A percentile compares a stretch with the other conserved stretches of the same genome.
Conservation (phyloP, 306 rosid species). For the Morella rubra region DNA sequence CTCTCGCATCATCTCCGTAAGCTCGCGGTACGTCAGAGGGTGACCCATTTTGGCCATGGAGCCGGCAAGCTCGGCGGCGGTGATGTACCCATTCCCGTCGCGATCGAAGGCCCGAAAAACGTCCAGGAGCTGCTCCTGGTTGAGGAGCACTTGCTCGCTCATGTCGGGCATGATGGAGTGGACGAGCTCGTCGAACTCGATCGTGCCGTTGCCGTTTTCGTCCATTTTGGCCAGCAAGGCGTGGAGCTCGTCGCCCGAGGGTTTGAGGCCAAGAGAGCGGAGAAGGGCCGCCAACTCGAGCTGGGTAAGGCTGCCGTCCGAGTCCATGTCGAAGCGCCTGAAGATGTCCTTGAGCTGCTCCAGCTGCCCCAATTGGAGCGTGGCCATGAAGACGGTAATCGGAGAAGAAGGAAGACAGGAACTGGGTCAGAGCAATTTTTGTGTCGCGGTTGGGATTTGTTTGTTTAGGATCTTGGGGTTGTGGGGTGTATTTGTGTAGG, state of each 20-base stretch:
- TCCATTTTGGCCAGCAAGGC: constrained; percentile 62
- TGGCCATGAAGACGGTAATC: constrained; percentile 27
- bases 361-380: constrained; percentile 47
- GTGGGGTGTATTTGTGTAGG: background rate
- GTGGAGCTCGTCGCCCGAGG: constrained; percentile 66
- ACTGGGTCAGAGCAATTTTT: background rate
- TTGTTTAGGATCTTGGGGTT: constrained; percentile 1
- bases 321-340: constrained; percentile 77
- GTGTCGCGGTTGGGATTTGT: background rate
- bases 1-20: constrained; percentile 64
- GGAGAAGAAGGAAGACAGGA: background rate
- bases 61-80: constrained; percentile 75
- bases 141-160: constrained; percentile 46
- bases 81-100: constrained; percentile 79
- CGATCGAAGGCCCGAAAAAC: constrained; percentile 74
- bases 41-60: constrained; percentile 91
- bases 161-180: constrained; percentile 57
- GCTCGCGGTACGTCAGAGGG: constrained; percentile 63
- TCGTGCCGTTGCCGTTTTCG: constrained; percentile 62
- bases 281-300: constrained; percentile 85
- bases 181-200: constrained; percentile 74
- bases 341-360: constrained; percentile 69
- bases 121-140: constrained; percentile 75
- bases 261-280: constrained; percentile 77
- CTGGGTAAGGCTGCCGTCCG: constrained; percentile 88